Conservation (phyloP, 2,329 filamentous ascomycete species). For the Ceratocystis alfenasii region DNA sequence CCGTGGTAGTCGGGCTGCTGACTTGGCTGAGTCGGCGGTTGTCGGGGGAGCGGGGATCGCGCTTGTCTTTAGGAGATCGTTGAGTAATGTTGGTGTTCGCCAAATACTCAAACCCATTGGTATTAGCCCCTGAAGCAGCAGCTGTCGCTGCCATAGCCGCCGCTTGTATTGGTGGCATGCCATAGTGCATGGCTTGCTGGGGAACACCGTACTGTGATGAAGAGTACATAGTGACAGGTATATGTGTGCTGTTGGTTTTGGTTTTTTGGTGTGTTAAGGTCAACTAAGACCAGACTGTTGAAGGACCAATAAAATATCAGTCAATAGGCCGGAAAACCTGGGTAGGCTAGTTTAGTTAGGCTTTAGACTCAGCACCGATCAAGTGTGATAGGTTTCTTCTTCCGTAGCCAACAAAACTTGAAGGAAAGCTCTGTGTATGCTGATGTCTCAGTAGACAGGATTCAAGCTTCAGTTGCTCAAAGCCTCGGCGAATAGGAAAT, state of each 20-base stretch:
- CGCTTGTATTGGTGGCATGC: constrained; percentile 70
- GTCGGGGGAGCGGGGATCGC: constrained; percentile 60
- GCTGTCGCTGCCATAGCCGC: constrained; percentile 88
- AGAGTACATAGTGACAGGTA: constrained; percentile 45
- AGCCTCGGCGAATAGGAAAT: not conserved
- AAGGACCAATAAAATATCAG: constrained; percentile 12
- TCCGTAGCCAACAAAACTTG: not conserved
- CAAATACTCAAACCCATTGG: constrained; percentile 52
- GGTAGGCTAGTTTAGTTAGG: not conserved
- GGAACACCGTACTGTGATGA: constrained; percentile 64
- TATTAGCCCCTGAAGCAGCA: constrained; percentile 64
- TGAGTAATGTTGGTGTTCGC: constrained; percentile 49
- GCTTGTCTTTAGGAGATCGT: constrained; percentile 43
- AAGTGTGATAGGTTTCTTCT: not conserved
- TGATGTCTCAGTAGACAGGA: not conserved
- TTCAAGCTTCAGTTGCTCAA: constrained; percentile 1
- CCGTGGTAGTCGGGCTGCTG: constrained; percentile 62
- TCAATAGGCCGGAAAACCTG: not conserved
- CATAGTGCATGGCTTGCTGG: constrained; percentile 68
- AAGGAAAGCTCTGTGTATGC: not conserved
- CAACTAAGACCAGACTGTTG: not conserved
- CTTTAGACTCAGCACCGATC: not conserved
- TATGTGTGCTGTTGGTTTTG: not conserved
- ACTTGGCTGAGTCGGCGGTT: constrained; percentile 63
- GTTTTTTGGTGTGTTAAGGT: not conserved